phyloP scores from a whole-genome alignment of 1,139 yeast genomes.

The Hyphopichia pseudoburtonii region DNA sequence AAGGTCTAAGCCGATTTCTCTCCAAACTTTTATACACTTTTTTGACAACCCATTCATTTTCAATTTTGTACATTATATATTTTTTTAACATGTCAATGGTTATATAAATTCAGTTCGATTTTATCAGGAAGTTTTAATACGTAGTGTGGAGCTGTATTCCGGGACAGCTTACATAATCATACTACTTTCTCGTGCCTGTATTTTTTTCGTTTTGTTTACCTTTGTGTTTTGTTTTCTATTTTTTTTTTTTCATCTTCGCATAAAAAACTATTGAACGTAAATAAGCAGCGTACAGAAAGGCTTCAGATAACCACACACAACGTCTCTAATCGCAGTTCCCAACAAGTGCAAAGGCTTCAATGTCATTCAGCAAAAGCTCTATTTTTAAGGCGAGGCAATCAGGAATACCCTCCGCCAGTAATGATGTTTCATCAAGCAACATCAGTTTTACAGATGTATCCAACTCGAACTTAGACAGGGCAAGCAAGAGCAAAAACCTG shows the following conservation, averaged over 20 bases:
- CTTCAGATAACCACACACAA: not conserved
- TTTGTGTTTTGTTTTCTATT: not conserved
- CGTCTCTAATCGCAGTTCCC: not conserved
- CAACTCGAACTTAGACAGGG: not conserved
- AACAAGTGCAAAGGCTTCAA: too few relatives aligned
- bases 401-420: conserved; percentile 1
- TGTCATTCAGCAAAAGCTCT: conserved; percentile 10
- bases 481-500: conserved; percentile 2
- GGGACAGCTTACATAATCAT: not conserved
- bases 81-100: not conserved
- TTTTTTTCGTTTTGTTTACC: too few relatives aligned
- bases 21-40: not conserved
- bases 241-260: conserved; percentile 1
- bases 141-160: too few relatives aligned
- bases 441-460: too few relatives aligned
- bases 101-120: not conserved
- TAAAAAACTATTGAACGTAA: too few relatives aligned
- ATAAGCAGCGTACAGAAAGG: too few relatives aligned
- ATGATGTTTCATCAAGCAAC: too few relatives aligned
- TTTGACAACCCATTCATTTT: not conserved
- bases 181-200: not conserved
- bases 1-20: conserved; percentile 17
- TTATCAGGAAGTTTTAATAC: not conserved
- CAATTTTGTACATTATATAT: conserved; percentile 1
- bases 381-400: conserved; percentile 14